Percentiles rank a stretch among this genome's conserved stretches.
Evolutionary conservation across 805 yeast genomes (phyloP).

Genomic region (Yarrowia sp.): DNA sequence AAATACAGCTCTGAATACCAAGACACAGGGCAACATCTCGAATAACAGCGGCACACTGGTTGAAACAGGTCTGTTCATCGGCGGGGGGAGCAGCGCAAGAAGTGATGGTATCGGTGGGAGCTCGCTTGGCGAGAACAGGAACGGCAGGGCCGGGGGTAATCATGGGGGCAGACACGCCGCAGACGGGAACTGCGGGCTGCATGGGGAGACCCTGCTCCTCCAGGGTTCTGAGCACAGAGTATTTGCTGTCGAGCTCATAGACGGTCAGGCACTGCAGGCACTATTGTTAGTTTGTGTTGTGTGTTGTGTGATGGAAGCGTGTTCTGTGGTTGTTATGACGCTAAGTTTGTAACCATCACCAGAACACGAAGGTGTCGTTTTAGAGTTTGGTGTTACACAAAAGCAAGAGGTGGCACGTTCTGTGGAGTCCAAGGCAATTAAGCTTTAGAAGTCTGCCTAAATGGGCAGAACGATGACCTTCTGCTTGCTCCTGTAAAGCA

Average conservation of each 20-base stretch:
- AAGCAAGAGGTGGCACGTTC: neutral
- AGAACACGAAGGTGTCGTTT: neutral
- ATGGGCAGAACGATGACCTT: neutral
- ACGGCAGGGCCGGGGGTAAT: conserved; percentile 18
- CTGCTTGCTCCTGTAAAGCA: neutral
- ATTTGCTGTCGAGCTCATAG: neutral
- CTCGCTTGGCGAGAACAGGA: conserved; percentile 4
- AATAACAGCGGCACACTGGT: conserved; percentile 4
- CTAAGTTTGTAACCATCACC: neutral
- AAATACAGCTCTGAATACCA: conserved; percentile 4
- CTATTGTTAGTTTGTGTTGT: neutral
- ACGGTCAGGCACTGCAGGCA: conserved; percentile 23
- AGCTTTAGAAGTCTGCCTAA: neutral
- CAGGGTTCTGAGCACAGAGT: neutral
- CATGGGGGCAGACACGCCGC: conserved; percentile 11
- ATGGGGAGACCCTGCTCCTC: conserved; percentile 11
- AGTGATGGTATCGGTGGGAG: conserved; percentile 2
- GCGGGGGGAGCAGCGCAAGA: neutral
- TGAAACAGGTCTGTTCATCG: conserved; percentile 4
- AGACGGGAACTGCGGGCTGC: conserved; percentile 7
- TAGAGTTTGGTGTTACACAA: neutral
- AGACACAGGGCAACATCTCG: conserved; percentile 18
- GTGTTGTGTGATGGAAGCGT: neutral
- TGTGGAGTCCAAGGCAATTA: neutral
- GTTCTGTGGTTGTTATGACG: neutral